Base-by-base conservation (phyloP, 148 eudicot species). In the Rhododendron kiyosumense region DNA sequence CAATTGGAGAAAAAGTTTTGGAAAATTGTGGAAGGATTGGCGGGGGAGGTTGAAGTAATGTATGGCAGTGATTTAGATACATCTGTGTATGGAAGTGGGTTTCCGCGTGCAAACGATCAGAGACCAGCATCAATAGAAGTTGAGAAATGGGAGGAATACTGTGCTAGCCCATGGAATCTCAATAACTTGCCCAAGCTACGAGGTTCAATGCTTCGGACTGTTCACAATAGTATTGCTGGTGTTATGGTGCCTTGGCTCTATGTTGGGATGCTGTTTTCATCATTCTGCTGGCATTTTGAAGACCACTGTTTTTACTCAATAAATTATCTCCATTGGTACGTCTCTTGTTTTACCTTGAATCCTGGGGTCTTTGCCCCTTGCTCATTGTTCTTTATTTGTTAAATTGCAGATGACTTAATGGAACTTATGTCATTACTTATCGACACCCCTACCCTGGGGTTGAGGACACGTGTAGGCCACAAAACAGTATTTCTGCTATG, bases 221-320 rank as follows among this genome's bases (percentile, higher is more conserved):
- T 97, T 82, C 98, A 94, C 91, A 94, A 97, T 85, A 93, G 88
- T 79, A 97, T 97, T 91, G 98, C 98, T 88, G 99, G 99, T 79
- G 99, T 97, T 79, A 97, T 97, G 99, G 99, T 97, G 54, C 99
- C 99, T 45, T 97, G 99, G 99, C 91, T 97, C 26, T 97, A 97
- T 86, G 89, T 97, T 85, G 99, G 99, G 88, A 97, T 97, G 99
- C 94, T 97, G 51, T 97, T 97, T 89, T 97, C 99, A 83, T 94
- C 99, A 41, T 97, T 97, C 91, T 97, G 99, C 91, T 97, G 99
- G 99, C 99, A 97, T 89, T 95, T 97, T 92, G 99, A 97, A 90
- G 99, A 97, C 86, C 99, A 97, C 88, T 97, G 99, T 84, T 97
- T 97, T 87, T 97, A 97, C 89, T 97, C 99, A 17, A 97, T 97